Conservation (phyloP, 2,329 filamentous ascomycete species). For the Trichoderma atrobrunneum region DNA sequence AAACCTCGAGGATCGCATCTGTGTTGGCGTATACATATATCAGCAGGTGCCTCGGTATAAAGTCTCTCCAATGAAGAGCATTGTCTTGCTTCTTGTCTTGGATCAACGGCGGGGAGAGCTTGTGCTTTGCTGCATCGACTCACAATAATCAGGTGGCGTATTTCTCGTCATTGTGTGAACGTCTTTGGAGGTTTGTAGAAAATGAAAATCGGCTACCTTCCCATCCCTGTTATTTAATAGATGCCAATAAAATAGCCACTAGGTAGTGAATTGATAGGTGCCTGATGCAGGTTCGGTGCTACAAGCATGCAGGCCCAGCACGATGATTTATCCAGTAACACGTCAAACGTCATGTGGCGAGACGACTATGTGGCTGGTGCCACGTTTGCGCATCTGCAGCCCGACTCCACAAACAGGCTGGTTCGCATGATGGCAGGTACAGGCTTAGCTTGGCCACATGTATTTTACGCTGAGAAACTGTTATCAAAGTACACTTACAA, state of each 20-base stretch:
- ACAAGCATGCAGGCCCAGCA: conserved; percentile 4
- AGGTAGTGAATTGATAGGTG: conserved; percentile 10
- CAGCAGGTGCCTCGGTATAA: neutral
- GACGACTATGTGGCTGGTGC: conserved; percentile 28
- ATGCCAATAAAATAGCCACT: neutral
- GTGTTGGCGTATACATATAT: neutral
- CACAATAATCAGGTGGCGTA: conserved; percentile 59
- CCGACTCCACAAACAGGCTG: neutral
- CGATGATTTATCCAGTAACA: conserved; percentile 1
- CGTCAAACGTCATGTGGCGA: conserved; percentile 46
- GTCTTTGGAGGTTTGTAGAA: neutral
- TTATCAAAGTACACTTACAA: neutral
- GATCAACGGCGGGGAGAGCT: neutral
- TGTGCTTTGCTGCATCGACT: conserved; percentile 25
- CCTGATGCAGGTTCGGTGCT: conserved; percentile 9
- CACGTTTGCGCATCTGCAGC: conserved; percentile 6
- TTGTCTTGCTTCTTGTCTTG: neutral
- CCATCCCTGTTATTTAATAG: neutral
- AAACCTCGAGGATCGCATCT: conserved; percentile 74
- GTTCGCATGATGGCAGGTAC: neutral
- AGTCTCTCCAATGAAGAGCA: neutral
- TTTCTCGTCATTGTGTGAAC: conserved; percentile 35
- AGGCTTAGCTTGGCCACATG: neutral
- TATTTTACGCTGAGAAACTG: neutral
- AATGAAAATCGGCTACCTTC: neutral